Evolutionary conservation across 768 basidiomycete species (phyloP), one percentile per base, ranked within the genome.

Genomic region (Boletellus sp.): DNA sequence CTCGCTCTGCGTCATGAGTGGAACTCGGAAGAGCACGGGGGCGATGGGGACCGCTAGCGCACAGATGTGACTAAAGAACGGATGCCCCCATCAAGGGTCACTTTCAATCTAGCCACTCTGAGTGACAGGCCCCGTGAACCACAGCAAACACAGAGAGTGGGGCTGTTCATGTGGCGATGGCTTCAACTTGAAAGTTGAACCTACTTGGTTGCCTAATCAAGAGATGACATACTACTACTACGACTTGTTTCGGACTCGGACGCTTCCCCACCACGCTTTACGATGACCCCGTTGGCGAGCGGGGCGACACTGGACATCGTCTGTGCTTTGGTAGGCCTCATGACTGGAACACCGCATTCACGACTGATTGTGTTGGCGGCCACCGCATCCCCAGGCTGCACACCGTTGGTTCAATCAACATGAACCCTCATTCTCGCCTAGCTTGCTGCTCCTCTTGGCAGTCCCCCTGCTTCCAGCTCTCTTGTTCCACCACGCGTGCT

Each of bases 401-500:
- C 61, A 62, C 24, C 48, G 31, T 20, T 31, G 39, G 48, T 63
- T 52, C 28, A 63, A 64, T 26, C 52, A 20, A 0, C 37, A 57
- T 16, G 61, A 62, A 35, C 58, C 61, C 19, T 19, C 48, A 11
- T 4, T 50, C 13, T 61, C 62, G 17, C 51, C 50, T 50, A 47
- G 37, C 20, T 44, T 60, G 42, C 39, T 60, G 8, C 47, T 32
- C n/a, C 23, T 52, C 38, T 28, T 54, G 23, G 20, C 40, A 17
- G 45, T 52, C 31, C 61, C 61, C 23, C 40, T 57, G 24, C 48
- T 52, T 46, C 45, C 54, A 2, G 34, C 52, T 23, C 53, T 48
- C 22, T 33, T 63, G 48, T n/a, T 47, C 19, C 47, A 45, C n/a
- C 35, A 50, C 37, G 31, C 24, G 22, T 4, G 50, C 32, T 42